phyloP scores from a whole-genome alignment of 306 rosid species.

The Senna siamea region DNA sequence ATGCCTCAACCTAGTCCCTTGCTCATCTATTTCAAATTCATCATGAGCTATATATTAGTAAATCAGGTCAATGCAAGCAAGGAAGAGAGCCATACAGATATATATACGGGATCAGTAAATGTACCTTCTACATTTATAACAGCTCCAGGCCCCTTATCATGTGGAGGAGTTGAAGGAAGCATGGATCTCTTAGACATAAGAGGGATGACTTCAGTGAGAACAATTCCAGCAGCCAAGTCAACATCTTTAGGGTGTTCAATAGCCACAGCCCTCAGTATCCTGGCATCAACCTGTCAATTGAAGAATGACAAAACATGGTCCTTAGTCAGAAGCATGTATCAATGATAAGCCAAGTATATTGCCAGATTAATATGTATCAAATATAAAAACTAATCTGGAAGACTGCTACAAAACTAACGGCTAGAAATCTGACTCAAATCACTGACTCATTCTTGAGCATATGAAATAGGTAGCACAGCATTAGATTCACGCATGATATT shows the following conservation, averaged over 20 bases:
- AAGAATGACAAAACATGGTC: constrained; percentile 17
- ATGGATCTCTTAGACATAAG: constrained; percentile 3
- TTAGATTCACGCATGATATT: background rate
- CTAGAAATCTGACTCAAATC: constrained; percentile 2
- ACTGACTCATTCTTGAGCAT: constrained; percentile 7
- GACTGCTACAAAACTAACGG: background rate
- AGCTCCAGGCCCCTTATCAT: constrained; percentile 29
- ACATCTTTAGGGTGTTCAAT: constrained; percentile 77
- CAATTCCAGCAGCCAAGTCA: constrained; percentile 64
- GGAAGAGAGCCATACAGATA: constrained; percentile 13
- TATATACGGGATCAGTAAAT: constrained; percentile 1
- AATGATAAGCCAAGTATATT: background rate
- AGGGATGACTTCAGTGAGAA: constrained; percentile 74
- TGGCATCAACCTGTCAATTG: constrained; percentile 61
- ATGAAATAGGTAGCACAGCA: background rate
- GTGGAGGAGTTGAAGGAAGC: constrained; percentile 18
- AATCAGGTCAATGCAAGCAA: constrained; percentile 31
- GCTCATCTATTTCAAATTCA: constrained; percentile 39
- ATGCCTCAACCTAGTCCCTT: constrained; percentile 30
- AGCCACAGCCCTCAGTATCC: constrained; percentile 86
- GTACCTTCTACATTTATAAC: constrained; percentile 34
- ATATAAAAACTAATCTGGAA: background rate
- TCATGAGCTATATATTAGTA: constrained; percentile 23
- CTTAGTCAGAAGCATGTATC: constrained; percentile 1
- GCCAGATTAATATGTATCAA: background rate